phyloP scores from a whole-genome alignment of 306 rosid species.

The Lathyrus oleraceus region DNA sequence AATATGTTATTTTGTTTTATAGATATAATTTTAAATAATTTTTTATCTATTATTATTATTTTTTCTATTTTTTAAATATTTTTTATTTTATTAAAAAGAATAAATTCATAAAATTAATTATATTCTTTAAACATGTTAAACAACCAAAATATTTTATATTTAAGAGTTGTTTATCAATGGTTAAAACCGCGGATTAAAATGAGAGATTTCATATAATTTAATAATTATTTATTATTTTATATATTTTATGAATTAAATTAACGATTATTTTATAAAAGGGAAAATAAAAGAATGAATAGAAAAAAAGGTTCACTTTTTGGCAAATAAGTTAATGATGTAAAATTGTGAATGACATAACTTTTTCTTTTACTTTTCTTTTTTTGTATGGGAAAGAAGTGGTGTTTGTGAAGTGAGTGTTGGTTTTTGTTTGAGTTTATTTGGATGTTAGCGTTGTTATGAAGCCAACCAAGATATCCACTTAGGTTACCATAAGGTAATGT shows the following conservation, averaged over 20 bases:
- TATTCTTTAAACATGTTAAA: too few relatives aligned
- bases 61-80: too few relatives aligned
- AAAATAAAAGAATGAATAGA: constrained; percentile 30
- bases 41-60: too few relatives aligned
- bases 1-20: too few relatives aligned
- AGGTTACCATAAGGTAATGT: constrained; percentile 30
- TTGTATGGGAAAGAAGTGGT: constrained; percentile 8
- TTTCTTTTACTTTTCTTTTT: constrained; percentile 1
- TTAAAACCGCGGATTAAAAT: background rate
- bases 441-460: constrained; percentile 91
- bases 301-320: constrained; percentile 47
- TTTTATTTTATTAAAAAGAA: too few relatives aligned
- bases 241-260: background rate
- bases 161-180: too few relatives aligned
- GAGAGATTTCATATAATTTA: background rate
- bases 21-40: too few relatives aligned
- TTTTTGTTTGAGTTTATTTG: constrained; percentile 56
- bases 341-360: constrained; percentile 37
- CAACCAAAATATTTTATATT: too few relatives aligned
- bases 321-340: constrained; percentile 78
- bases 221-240: background rate
- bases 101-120: too few relatives aligned
- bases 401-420: constrained; percentile 31
- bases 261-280: background rate
- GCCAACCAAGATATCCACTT: constrained; percentile 72